Evolutionary conservation across 306 rosid genomes (phyloP).

Genomic region (Morella rubra): DNA sequence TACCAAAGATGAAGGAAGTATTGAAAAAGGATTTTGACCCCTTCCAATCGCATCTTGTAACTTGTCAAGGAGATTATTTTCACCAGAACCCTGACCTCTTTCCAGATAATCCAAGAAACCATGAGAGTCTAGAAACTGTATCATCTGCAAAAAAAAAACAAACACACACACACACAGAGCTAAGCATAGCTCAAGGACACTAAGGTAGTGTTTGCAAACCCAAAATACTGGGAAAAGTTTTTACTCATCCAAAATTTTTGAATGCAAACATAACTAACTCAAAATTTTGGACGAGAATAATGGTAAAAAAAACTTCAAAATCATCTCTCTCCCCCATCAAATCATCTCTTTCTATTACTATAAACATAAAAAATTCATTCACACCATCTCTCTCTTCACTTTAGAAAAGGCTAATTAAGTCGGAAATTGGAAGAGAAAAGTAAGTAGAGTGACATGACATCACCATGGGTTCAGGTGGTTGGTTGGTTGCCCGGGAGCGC

Average conservation of each 20-base stretch:
- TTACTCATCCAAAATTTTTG: too few species aligned
- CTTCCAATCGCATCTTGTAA: conserved; percentile 97
- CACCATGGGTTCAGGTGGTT: conserved; percentile 93
- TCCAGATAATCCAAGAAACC: conserved; percentile 96
- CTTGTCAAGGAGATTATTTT: conserved; percentile 85
- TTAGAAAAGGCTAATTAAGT: not conserved
- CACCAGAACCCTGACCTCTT: conserved; percentile 79
- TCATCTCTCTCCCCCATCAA: too few species aligned
- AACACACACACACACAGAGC: conserved; percentile 15
- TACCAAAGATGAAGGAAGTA: conserved; percentile 58
- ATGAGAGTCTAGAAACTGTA: conserved; percentile 82
- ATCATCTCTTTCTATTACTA: too few species aligned
- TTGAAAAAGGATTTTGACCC: conserved; percentile 92
- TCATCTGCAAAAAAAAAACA: conserved; percentile 51
- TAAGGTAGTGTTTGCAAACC: not conserved
- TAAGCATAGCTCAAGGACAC: conserved; percentile 22
- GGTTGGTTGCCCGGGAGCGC: conserved; percentile 87
- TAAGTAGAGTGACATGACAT: conserved; percentile 31
- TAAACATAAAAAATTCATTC: too few species aligned
- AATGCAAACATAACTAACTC: too few species aligned
- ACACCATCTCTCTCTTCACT: too few species aligned
- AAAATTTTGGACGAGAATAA: too few species aligned
- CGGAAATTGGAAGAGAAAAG: conserved; percentile 27
- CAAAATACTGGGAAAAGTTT: too few species aligned
- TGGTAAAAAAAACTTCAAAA: too few species aligned